Base-by-base conservation (phyloP, 2,329 filamentous ascomycete genomes). In the Penicillium corylophilum region DNA sequence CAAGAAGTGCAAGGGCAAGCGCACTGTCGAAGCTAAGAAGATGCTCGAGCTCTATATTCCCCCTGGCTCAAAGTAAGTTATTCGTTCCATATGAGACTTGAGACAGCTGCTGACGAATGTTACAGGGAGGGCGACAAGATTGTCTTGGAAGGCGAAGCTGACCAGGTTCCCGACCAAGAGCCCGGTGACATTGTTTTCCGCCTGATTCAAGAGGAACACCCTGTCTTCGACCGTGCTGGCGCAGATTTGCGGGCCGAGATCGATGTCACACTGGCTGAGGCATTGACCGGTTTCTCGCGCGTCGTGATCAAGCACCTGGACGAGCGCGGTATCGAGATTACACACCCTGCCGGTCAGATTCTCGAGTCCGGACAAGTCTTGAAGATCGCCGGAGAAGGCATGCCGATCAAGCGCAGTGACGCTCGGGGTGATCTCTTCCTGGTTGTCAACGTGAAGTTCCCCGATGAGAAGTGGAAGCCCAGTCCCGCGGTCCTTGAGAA, bases 1-100 rank as follows among this genome's bases (percentile, higher is more conserved):
- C 80, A 96, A 95, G 81, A 96, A 94, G 79, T 99, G 94, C 84
- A 97, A 97, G 77, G 94, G 94, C 66, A 89, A 89, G 72, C 84
- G 90, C 56, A 91, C 90, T 13, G 84, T 85, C 40, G 87, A 91
- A 65, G 89, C 94, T 74, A 94, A 89, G 74, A 99, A 97, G 77
- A 89, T 93, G 3, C 79, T 99, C 54, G 94, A 99, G 75, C 87
- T 99, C 46, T 97, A 97, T 76, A 96, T 99, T 54, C 91, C 93
- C 9, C 85, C 89, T 46, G 93, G 93, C 42, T 88, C 88, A 35
- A 83, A 83, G 78, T 86, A 64, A 50, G 74, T 12, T 6, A 2
- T 41, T n/a, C 48, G 45, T 3, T 41, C 23, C 35, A 12, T 12
- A 20, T 20, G 20, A 7, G 9, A 20, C 10, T 20, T 38, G 5